Evolutionary conservation across 345 rosid species (phyloP).

Genomic region (Litchi chinensis): DNA sequence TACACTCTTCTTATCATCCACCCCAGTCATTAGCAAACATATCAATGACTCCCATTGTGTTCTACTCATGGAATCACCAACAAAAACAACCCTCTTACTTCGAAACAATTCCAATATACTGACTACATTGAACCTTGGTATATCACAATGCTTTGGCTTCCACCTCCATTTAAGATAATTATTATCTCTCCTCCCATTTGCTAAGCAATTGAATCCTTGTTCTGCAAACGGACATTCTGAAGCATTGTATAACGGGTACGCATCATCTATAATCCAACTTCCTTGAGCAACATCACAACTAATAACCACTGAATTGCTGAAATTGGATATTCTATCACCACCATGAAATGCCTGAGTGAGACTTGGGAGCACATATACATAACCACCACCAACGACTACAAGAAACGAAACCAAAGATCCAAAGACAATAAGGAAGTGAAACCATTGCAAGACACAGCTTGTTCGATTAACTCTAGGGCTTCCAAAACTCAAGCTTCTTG

Average conservation of each 20-base stretch:
- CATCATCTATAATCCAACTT: conserved; percentile 62
- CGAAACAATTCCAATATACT: conserved; percentile 55
- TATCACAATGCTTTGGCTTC: conserved; percentile 70
- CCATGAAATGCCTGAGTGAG: conserved; percentile 51
- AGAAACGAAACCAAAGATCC: conserved; percentile 58
- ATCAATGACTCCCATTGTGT: conserved; percentile 92
- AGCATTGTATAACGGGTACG: conserved; percentile 68
- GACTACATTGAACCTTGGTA: conserved; percentile 57
- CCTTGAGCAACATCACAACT: conserved; percentile 62
- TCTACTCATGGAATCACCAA: conserved; percentile 91
- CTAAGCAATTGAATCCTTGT: conserved; percentile 77
- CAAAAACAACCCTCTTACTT: conserved; percentile 76
- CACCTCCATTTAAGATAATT: conserved; percentile 79
- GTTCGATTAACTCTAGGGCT: conserved; percentile 38
- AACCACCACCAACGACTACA: conserved; percentile 57
- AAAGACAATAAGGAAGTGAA: conserved; percentile 47
- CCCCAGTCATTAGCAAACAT: conserved; percentile 83
- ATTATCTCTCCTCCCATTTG: conserved; percentile 62
- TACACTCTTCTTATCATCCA: conserved; percentile 77
- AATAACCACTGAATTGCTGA: conserved; percentile 33
- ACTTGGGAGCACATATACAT: conserved; percentile 67
- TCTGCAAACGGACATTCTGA: conserved; percentile 76
- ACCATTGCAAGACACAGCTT: conserved; percentile 47
- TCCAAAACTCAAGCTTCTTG: conserved; percentile 35
- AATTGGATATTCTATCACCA: conserved; percentile 31